Evolutionary conservation across 768 basidiomycete species (phyloP).

Genomic region (Rubroboletus pulcherrimus): DNA sequence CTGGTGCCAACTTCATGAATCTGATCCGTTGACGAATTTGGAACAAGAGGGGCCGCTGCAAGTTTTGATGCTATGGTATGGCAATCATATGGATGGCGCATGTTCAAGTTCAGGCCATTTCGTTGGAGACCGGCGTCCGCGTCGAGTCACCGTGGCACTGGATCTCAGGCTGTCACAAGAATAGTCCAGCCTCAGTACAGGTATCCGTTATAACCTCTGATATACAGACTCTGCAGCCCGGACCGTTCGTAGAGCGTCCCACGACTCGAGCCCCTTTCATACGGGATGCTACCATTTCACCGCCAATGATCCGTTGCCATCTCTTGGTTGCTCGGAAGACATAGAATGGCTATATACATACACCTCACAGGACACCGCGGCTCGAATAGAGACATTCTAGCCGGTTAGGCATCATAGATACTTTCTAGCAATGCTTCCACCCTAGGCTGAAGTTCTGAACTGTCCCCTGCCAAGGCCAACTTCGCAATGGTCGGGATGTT

Average conservation of each 20-base stretch:
- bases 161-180: not conserved
- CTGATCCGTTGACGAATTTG: not conserved
- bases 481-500: constrained; percentile 53
- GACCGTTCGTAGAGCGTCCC: not conserved
- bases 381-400: not conserved
- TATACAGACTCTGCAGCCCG: not conserved
- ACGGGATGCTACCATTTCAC: not conserved
- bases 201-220: not conserved
- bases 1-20: constrained; percentile 17
- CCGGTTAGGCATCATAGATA: constrained; percentile 32
- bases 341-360: not conserved
- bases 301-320: not conserved
- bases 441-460: constrained; percentile 34
- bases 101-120: not conserved
- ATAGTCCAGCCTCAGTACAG: no score
- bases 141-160: not conserved
- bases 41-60: not conserved
- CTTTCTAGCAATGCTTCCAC: constrained; percentile 50
- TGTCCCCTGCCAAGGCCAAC: constrained; percentile 24
- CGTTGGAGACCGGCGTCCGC: constrained; percentile 1
- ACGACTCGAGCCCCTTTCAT: not conserved
- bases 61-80: constrained; percentile 6
- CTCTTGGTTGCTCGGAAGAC: not conserved
- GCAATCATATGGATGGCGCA: constrained; percentile 3
- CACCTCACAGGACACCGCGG: not conserved